Percentiles rank a stretch among this genome's conserved stretches.
Evolutionary conservation across 2,329 filamentous ascomycete species (phyloP).

Genomic region (Cordyceps fumosorosea): DNA sequence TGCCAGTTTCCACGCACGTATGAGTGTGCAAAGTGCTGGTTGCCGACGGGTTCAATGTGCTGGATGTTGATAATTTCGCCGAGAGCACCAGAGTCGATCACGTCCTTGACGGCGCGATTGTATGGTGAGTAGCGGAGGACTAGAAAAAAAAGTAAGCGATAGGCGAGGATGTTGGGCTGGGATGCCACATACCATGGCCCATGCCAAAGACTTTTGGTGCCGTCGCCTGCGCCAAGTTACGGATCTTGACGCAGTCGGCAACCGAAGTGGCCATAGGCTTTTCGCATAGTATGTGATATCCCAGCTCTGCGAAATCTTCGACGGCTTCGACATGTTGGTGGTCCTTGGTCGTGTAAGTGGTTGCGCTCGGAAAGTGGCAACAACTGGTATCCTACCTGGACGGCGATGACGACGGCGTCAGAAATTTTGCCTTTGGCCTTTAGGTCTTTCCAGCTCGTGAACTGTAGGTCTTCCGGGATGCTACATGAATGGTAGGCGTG

Average conservation of each 20-base stretch:
- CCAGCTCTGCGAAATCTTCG: slow-evolving; percentile 26
- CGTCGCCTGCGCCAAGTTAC: not conserved
- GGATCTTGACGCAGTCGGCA: slow-evolving; percentile 15
- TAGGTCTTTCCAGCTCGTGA: slow-evolving; percentile 13
- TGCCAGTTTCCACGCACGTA: slow-evolving; percentile 17
- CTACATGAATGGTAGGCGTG: not conserved
- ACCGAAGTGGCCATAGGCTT: slow-evolving; percentile 16
- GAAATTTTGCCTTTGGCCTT: slow-evolving; percentile 14
- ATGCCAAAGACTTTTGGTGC: slow-evolving; percentile 14
- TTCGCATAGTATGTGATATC: slow-evolving; percentile 16
- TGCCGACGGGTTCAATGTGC: slow-evolving; percentile 16
- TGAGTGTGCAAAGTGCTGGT: slow-evolving; percentile 17
- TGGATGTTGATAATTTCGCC: slow-evolving; percentile 17
- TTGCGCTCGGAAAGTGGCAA: not conserved
- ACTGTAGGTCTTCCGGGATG: slow-evolving; percentile 12
- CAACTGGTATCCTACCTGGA: not conserved
- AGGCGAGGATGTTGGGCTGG: not conserved
- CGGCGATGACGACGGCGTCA: slow-evolving; percentile 15
- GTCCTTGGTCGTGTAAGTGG: slow-evolving; percentile 10
- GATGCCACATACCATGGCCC: slow-evolving; percentile 12
- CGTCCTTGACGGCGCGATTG: slow-evolving; percentile 15
- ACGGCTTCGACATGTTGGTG: slow-evolving; percentile 23
- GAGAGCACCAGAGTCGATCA: slow-evolving; percentile 15
- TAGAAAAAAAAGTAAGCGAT: not conserved
- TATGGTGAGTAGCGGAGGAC: slow-evolving; percentile 16